These are phyloP conservation scores for Alternaria arbusti DNA, from an alignment of 2,329 filamentous ascomycete species.

Conservation along the genomic window DNA sequence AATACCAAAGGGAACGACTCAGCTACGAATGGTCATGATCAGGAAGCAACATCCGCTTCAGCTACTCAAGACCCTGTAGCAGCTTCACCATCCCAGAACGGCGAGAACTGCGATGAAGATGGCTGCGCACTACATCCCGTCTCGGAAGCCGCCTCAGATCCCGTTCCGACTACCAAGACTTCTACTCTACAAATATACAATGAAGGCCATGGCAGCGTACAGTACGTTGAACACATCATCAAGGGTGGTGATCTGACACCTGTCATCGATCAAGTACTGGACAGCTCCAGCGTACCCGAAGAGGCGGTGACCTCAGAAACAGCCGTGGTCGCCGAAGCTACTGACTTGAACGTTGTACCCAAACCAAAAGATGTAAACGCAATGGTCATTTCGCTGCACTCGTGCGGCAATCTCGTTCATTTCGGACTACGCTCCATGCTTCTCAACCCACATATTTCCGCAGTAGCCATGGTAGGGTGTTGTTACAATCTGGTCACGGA, in stretches of 20 bases:
- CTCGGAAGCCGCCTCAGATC: background rate
- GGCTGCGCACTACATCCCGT: constrained; percentile 2
- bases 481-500: constrained; percentile 98
- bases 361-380: constrained; percentile 55
- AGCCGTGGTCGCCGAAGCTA: constrained; percentile 26
- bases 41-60: background rate
- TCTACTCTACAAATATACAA: constrained; percentile 53
- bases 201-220: constrained; percentile 72
- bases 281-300: constrained; percentile 43
- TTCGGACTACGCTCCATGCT: constrained; percentile 87
- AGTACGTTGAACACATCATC: constrained; percentile 78
- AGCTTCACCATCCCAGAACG: constrained; percentile 3
- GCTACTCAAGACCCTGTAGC: background rate
- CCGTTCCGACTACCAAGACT: constrained; percentile 27
- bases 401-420: constrained; percentile 96
- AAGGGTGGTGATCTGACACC: constrained; percentile 74
- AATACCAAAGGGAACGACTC: background rate
- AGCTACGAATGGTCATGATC: background rate
- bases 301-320: constrained; percentile 33
- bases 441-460: constrained; percentile 81
- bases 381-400: constrained; percentile 95
- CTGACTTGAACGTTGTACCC: constrained; percentile 34
- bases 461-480: constrained; percentile 95
- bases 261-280: constrained; percentile 68
- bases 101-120: constrained; percentile 12